phyloP scores from a whole-genome alignment of 345 rosid species.

The Noccaea bulbosa region DNA sequence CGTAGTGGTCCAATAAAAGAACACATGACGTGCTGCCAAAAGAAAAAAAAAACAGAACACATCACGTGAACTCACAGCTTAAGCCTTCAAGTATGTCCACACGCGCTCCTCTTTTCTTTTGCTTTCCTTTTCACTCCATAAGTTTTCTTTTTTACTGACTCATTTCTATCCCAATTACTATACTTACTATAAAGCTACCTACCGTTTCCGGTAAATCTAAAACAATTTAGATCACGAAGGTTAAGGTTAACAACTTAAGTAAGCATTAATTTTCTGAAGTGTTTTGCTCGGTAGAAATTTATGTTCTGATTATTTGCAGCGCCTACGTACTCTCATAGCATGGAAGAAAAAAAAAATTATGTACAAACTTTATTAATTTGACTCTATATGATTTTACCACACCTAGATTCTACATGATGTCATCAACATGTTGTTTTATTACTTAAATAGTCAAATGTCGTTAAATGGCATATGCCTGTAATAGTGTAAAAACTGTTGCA shows the following conservation, averaged over 20 bases:
- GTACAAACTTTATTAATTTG: neutral
- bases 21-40: slow-evolving; percentile 76
- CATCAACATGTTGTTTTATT: neutral
- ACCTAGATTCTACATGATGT: slow-evolving; percentile 9
- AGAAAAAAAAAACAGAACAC: too few relatives aligned
- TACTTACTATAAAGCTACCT: neutral
- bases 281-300: neutral
- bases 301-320: neutral
- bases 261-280: neutral
- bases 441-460: slow-evolving; percentile 6
- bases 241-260: neutral
- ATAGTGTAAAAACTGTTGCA: neutral
- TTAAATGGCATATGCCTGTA: neutral
- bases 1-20: slow-evolving; percentile 54
- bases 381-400: neutral
- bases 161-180: neutral
- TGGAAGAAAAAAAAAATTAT: neutral
- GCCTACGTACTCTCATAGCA: neutral
- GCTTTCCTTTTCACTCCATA: slow-evolving; percentile 5
- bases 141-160: neutral
- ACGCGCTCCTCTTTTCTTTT: slow-evolving; percentile 20
- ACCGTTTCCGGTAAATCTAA: neutral
- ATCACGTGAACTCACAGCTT: slow-evolving; percentile 62
- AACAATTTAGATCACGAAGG: neutral
- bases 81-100: slow-evolving; percentile 42